Evolutionary conservation across 257 asterid species (phyloP).

Genomic region (Plantago elongata): DNA sequence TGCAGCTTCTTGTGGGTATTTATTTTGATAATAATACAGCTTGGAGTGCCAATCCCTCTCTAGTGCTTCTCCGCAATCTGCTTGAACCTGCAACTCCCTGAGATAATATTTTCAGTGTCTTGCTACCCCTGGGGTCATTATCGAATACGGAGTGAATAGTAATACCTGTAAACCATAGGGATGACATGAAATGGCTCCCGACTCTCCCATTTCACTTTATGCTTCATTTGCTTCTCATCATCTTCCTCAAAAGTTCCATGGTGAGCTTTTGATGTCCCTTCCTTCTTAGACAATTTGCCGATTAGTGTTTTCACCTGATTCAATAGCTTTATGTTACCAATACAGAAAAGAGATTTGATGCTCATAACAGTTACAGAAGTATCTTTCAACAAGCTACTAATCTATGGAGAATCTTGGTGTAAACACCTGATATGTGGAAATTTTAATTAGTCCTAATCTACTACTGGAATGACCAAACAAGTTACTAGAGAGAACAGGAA

Average conservation of each 20-base stretch:
- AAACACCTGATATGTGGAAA: too few relatives aligned
- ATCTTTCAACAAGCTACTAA: neutral
- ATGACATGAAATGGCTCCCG: slow-evolving; percentile 44
- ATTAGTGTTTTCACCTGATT: slow-evolving; percentile 46
- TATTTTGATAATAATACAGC: slow-evolving; percentile 28
- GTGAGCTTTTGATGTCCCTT: slow-evolving; percentile 55
- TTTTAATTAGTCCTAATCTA: too few relatives aligned
- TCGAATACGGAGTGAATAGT: neutral
- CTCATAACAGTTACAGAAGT: neutral
- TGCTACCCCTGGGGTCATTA: neutral
- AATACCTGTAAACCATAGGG: slow-evolving; percentile 48
- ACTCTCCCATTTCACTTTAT: slow-evolving; percentile 43
- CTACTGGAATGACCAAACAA: too few relatives aligned
- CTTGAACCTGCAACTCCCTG: slow-evolving; percentile 46
- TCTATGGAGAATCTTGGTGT: neutral
- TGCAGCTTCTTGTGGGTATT: slow-evolving; percentile 46
- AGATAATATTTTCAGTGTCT: slow-evolving; percentile 2
- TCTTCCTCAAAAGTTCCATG: slow-evolving; percentile 53
- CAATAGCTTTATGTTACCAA: neutral
- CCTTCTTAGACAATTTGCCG: slow-evolving; percentile 57
- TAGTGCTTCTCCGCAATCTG: slow-evolving; percentile 28
- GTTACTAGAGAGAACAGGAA: too few relatives aligned
- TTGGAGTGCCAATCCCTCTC: slow-evolving; percentile 48
- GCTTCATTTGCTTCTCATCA: slow-evolving; percentile 51
- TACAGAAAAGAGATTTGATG: neutral